Percentiles rank a stretch among this genome's conserved stretches.
Conservation (phyloP, 176 grass and related monocot genomes). For the Dactylis glomerata region DNA sequence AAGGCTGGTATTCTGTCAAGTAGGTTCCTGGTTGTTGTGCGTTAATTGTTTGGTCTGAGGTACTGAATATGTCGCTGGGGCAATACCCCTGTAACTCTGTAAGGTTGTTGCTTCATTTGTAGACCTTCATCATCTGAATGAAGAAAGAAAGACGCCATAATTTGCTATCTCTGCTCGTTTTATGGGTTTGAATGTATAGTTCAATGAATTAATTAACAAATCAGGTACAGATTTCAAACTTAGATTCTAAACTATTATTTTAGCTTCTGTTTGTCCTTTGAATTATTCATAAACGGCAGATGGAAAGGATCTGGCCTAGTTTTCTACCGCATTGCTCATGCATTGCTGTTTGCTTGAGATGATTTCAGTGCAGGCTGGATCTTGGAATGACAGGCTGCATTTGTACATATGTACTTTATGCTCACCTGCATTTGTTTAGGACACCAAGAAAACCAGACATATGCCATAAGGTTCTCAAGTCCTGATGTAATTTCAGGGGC, state of each 20-base stretch:
- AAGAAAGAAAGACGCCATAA: no score
- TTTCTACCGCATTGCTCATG: neutral
- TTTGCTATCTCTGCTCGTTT: no score
- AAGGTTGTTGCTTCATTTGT: no score
- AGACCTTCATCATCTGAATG: no score
- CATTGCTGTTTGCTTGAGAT: neutral
- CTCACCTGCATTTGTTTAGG: neutral
- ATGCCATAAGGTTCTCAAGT: neutral
- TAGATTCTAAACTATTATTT: no score
- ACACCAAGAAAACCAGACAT: neutral
- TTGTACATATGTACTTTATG: neutral
- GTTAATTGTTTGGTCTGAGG: neutral
- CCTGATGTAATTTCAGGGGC: neutral
- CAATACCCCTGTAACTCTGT: no score
- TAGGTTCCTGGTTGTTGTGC: neutral
- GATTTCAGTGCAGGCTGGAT: neutral
- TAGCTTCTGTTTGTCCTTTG: no score
- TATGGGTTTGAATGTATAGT: no score
- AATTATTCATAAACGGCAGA: no score
- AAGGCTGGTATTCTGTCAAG: neutral
- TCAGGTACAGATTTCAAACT: no score
- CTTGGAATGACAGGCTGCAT: neutral
- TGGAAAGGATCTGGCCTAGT: neutral
- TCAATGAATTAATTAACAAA: no score
- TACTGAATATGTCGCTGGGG: neutral